Base-by-base conservation (phyloP, 2,329 filamentous ascomycete species). In the Alternaria metachromatica region DNA sequence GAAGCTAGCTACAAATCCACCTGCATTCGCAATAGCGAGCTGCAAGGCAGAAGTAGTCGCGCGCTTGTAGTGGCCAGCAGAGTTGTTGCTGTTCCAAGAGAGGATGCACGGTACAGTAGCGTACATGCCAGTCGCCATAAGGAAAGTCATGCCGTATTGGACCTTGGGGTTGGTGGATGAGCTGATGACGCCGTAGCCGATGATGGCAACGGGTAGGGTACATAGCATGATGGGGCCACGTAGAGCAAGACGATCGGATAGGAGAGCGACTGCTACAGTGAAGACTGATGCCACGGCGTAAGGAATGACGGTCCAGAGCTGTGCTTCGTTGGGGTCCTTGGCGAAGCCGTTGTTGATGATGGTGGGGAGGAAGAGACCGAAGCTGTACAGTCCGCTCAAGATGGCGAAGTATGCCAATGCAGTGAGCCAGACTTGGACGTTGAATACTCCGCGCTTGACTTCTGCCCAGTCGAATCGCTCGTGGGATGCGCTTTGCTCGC, bases 41-140 rank as follows among this genome's bases (percentile, higher is more conserved):
- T 92, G 89, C 68, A 91, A 71, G 0, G 87, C 90, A 1, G 86
- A 87, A 0, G 89, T 89, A 0, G 89, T 91, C 0, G 90, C 89
- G 13, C 90, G 82, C 76, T 92, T 92, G 72, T 91, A 92, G 72
- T 92, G 89, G 0, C 87, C 88, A 0, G 89, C 88, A 0, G 86
- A 88, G 73, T 91, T 91, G 73, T 91, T 91, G 3, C 87, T 87
- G 65, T 89, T 86, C 89, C 89, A 91, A 1, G 86, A 88, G 10
- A 91, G 79, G 4, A 90, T 85, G 18, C 85, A 87, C 0, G 89
- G 89, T 0, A 90, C 87, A 45, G 86, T 87, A 49, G 84, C 83
- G 72, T 90, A 91, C 73, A 90, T 83, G 10, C 89, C 89, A 0
- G 85, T 86, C 1, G 89, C 87, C 87, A 90, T 90, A 58, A 91